Percentiles rank a stretch among this genome's conserved stretches.
Conservation (phyloP, 208 protist species). For the Tritrichomonas foetus region DNA sequence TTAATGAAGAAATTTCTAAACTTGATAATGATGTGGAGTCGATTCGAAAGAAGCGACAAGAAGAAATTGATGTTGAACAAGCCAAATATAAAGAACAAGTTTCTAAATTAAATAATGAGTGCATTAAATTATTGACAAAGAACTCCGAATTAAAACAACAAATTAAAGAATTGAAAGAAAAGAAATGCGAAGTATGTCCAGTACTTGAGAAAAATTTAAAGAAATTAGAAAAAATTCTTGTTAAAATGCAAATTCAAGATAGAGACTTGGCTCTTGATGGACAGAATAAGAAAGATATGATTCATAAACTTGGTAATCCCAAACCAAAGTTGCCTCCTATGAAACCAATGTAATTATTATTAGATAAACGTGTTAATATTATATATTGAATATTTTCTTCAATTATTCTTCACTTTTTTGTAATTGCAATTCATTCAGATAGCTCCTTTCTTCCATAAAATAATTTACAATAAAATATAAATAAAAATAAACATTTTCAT, state of each 20-base stretch:
- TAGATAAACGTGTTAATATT: neutral
- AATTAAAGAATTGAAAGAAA: neutral
- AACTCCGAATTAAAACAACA: neutral
- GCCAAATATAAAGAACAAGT: neutral
- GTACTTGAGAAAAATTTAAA: constrained; percentile 17
- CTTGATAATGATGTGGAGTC: neutral
- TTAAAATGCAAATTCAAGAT: neutral
- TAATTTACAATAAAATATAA: neutral
- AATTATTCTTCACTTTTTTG: neutral
- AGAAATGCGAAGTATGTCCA: neutral
- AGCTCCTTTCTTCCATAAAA: neutral
- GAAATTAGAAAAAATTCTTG: neutral
- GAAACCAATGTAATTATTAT: neutral
- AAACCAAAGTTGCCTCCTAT: neutral
- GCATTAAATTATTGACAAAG: neutral
- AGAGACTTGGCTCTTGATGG: neutral
- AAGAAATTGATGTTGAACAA: neutral
- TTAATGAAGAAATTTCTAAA: neutral
- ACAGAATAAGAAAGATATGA: neutral
- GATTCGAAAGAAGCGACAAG: neutral
- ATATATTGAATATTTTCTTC: neutral
- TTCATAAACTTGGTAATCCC: neutral
- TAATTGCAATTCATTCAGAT: neutral
- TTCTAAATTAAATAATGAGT: neutral
- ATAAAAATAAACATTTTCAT: neutral